phyloP scores from a whole-genome alignment of 106 monocot genomes.

The Dioscorea alata region DNA sequence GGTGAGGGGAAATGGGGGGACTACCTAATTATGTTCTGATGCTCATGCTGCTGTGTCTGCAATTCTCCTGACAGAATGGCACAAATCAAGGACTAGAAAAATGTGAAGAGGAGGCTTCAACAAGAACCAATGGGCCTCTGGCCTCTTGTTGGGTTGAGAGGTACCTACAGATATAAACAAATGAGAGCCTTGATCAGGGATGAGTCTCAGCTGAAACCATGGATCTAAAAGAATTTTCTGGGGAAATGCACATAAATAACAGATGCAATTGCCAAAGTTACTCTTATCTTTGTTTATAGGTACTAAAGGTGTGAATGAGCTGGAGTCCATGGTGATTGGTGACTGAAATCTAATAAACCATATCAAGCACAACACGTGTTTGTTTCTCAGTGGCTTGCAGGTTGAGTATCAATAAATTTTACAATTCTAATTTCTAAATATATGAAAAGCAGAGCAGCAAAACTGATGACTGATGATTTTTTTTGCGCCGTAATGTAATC shows the following conservation, averaged over 20 bases:
- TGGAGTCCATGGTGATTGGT: constrained; percentile 14
- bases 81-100: constrained; percentile 11
- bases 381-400: background rate
- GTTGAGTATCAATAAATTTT: background rate
- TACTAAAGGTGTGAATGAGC: constrained; percentile 6
- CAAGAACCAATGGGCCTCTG: constrained; percentile 3
- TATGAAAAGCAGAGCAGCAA: background rate
- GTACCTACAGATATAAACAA: constrained; percentile 1
- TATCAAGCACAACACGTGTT: constrained; percentile 4
- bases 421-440: background rate
- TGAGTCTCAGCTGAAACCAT: constrained; percentile 21
- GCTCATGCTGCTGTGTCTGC: constrained; percentile 16
- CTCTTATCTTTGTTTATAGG: background rate
- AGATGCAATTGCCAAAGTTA: background rate
- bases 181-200: constrained; percentile 8
- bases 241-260: constrained; percentile 18
- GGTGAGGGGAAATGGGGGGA: background rate
- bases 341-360: constrained; percentile 23
- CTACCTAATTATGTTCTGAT: constrained; percentile 19
- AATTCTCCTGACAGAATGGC: constrained; percentile 19
- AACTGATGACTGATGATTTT: background rate
- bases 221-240: constrained; percentile 39
- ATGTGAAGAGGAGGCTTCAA: background rate
- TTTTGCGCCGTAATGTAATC: too few species aligned
- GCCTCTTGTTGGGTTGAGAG: constrained; percentile 1